Evolutionary conservation across 257 asterid species (phyloP), one percentile per base, ranked within the genome.

Genomic region (Nicotiana undulata): DNA sequence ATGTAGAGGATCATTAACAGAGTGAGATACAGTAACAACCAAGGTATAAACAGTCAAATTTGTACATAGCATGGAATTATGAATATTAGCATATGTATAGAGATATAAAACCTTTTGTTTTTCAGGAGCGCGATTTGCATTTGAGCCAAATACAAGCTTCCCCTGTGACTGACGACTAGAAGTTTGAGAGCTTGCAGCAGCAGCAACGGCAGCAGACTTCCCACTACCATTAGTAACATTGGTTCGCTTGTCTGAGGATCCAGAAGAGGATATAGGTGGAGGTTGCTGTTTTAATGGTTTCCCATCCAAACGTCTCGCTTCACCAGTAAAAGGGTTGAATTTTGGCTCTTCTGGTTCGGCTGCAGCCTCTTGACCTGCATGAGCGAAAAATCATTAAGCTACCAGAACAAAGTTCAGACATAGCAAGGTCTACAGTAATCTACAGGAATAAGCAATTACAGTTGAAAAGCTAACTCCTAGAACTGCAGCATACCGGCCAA

Each of bases 111-210:
- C 98, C 96, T 94, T 91, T 18, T 82, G 85, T n/a, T 90, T 60
- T 37, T 87, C 96, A 4, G 79, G 85, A 15, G 88, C 15, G 11
- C 91, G 96, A 79, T 80, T 89, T 49, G 85, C 82, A 81, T 91
- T 94, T 26, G 98, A 89, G 75, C 98, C 98, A 55, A 96, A 96
- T 17, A 96, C 98, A 6, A 96, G 98, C 88, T 96, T 96, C 52
- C 99, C 99, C 72, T 90, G 98, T 63, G 97, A 85, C 79, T 94
- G 98, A 52, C 91, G 92, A 80, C 79, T 90, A 59, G 90, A 37
- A 80, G 88, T 87, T 77, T 91, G 98, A 37, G 98, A 83, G 83
- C 90, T 87, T 44, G 97, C 84, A 11, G 90, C 90, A 60, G 92
- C 86, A 8, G 97, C 85, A 11, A 90, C 90, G 52, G 92, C 86